Evolutionary conservation across 1,139 yeast species (phyloP), one percentile per base, ranked within the genome.

Genomic region (Zygosaccharomyces sapae): DNA sequence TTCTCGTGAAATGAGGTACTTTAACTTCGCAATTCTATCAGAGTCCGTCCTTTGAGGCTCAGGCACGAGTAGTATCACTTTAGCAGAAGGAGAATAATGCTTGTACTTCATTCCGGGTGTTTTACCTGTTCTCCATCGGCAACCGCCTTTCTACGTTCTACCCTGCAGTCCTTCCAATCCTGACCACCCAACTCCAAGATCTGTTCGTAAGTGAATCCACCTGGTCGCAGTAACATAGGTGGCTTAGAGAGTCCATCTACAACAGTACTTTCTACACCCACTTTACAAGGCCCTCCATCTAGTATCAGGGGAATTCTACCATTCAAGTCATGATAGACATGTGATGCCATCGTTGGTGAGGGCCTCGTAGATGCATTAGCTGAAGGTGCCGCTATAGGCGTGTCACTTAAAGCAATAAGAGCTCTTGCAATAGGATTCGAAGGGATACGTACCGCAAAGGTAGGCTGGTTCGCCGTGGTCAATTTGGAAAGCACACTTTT

Each of bases 21-120:
- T 49, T 30, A 57, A 42, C 3, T 27, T 45, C 2, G 41, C 25
- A 34, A 52, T 12, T 44, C 54, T 45, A 18, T 36, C 48, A 10
- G 22, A 18, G 4, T 30, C 24, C 8, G 36, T 47, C 12, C 31
- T 22, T 2, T 38, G 33, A 24, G 50, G 55, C 2, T 54, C 35
- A 10, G 69, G 75, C 9, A 74, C 68, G 54, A 88, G 81, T n/a
- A 90, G 67, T 0, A 86, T 73, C 5, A 92, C 97, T 50, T 77
- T 80, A 0, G 97, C 96, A 2, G 77, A 76, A 1, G 98, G 98
- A 0, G 97, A 86, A 66, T 92, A 92, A 66, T 92, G 98, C 57
- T 87, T 81, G 65, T 92, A 92, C 63, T 92, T 92, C 98, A 92
- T 92, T 0, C 98, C 98, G 0, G 98, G 98, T 0, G 98, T 92